These are phyloP conservation scores for Ascochyta pisi DNA, from an alignment of 2,329 filamentous ascomycete genomes.

Conservation along the genomic window DNA sequence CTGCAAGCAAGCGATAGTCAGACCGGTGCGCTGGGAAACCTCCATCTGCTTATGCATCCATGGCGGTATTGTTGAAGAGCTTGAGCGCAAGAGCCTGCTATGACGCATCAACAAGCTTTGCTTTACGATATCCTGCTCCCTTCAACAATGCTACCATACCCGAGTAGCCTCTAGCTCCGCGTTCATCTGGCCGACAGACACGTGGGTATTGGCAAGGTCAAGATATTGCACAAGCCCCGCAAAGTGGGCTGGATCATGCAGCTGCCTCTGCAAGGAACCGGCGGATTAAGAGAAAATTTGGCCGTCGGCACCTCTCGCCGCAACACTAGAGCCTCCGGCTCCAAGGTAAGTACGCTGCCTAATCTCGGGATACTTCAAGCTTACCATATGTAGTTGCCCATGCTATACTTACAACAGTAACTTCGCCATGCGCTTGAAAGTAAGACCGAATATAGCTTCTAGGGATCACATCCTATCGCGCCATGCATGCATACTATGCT, in stretches of 20 bases:
- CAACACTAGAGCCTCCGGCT: neutral
- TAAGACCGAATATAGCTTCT: neutral
- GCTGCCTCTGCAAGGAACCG: neutral
- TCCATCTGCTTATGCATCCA: neutral
- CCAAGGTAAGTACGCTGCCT: neutral
- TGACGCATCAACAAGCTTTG: too few species aligned
- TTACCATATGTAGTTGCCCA: neutral
- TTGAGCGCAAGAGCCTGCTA: neutral
- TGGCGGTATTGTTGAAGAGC: neutral
- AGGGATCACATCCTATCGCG: neutral
- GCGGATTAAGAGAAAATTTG: neutral
- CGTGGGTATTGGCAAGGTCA: too few species aligned
- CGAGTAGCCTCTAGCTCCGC: neutral
- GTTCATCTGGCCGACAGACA: neutral
- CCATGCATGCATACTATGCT: neutral
- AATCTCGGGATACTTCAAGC: neutral
- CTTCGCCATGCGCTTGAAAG: slow-evolving; percentile 2
- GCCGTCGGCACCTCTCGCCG: neutral
- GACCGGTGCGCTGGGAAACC: neutral
- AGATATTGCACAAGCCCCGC: neutral
- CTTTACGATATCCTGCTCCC: too few species aligned
- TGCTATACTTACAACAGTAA: slow-evolving; percentile 5
- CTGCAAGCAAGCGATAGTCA: neutral
- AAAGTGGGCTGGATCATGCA: neutral
- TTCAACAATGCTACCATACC: neutral